Percentiles rank a stretch among this genome's conserved stretches.
Conservation (phyloP, 2,329 filamentous ascomycete genomes). For the Lachnellula occidentalis region DNA sequence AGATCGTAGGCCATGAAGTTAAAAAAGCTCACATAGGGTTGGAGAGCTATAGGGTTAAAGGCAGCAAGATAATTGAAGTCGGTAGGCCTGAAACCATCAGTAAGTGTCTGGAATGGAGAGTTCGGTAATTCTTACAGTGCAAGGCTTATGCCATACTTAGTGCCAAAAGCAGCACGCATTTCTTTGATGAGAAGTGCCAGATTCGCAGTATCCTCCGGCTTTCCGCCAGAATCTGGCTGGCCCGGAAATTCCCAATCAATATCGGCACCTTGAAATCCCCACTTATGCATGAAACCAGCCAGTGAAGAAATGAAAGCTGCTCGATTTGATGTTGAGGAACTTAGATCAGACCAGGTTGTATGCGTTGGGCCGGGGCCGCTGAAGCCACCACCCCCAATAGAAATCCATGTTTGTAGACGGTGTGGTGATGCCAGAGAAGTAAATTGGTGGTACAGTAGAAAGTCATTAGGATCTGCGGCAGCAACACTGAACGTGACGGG, state of each 20-base stretch:
- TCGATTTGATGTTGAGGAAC: slow-evolving; percentile 21
- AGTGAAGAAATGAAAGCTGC: slow-evolving; percentile 35
- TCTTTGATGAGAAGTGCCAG: slow-evolving; percentile 28
- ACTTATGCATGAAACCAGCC: slow-evolving; percentile 30
- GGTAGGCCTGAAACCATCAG: slow-evolving; percentile 22
- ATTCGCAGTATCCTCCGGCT: slow-evolving; percentile 34
- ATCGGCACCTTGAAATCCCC: slow-evolving; percentile 40
- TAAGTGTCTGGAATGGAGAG: background rate
- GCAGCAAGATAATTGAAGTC: slow-evolving; percentile 29
- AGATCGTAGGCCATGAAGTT: slow-evolving; percentile 36
- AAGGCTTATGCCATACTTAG: slow-evolving; percentile 37
- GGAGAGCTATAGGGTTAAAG: slow-evolving; percentile 28
- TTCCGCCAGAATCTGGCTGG: slow-evolving; percentile 32
- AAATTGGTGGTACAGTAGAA: slow-evolving; percentile 22
- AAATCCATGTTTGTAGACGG: slow-evolving; percentile 32
- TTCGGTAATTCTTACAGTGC: slow-evolving; percentile 29
- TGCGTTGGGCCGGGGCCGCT: slow-evolving; percentile 27
- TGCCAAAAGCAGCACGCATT: slow-evolving; percentile 30
- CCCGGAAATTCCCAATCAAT: slow-evolving; percentile 44
- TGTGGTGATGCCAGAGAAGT: slow-evolving; percentile 30
- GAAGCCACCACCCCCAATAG: slow-evolving; percentile 36
- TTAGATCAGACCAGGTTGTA: slow-evolving; percentile 30
- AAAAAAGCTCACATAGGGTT: slow-evolving; percentile 29
- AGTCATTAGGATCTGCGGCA: slow-evolving; percentile 24
- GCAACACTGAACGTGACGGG: slow-evolving; percentile 28